Evolutionary conservation across 129 eudicot species (phyloP).

Genomic region (Centella asiatica): DNA sequence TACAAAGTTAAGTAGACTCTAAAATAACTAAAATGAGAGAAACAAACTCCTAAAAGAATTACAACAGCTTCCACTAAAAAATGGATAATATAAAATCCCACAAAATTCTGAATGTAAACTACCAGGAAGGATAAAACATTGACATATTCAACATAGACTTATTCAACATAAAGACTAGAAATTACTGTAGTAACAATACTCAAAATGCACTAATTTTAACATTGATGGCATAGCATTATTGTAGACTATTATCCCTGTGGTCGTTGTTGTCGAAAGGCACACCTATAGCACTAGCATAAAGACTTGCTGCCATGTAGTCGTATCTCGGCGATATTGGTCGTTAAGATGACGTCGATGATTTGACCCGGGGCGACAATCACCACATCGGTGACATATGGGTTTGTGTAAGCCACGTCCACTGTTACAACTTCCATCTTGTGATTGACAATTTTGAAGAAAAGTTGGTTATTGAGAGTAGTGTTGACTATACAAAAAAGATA

Average conservation of each 20-base stretch:
- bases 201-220: no score
- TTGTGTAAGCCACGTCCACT: conserved; percentile 60
- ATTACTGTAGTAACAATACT: no score
- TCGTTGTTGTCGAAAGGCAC: conserved; percentile 28
- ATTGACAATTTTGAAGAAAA: conserved; percentile 69
- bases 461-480: conserved; percentile 65
- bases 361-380: conserved; percentile 63
- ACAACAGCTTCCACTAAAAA: no score
- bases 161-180: no score
- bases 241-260: conserved; percentile 56
- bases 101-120: no score
- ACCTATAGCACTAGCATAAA: conserved; percentile 33
- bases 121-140: no score
- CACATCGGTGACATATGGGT: conserved; percentile 52
- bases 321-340: conserved; percentile 34
- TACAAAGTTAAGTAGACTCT: no score
- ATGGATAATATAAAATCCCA: no score
- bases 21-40: no score
- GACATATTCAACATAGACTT: no score
- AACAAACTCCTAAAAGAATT: no score
- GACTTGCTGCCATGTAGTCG: conserved; percentile 68
- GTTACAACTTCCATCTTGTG: conserved; percentile 66
- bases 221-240: conserved; percentile 11
- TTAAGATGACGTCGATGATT: conserved; percentile 55
- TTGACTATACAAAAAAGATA: conserved; percentile 73